Base-by-base conservation (phyloP, 352 stramenopile species). In the Elongisporangium undulatum region DNA sequence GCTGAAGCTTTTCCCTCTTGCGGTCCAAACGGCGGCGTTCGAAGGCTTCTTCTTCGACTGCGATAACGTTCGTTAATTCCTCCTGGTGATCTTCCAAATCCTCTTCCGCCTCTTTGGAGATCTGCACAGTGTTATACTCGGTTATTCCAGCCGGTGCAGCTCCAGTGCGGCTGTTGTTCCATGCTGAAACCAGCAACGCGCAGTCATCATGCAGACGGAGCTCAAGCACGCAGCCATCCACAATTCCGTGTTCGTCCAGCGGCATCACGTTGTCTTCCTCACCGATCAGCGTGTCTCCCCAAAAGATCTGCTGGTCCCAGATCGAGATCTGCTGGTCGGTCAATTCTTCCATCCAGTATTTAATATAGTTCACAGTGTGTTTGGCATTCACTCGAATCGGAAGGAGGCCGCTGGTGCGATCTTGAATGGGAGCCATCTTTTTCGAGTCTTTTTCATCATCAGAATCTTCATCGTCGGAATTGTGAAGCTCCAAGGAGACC, bases 121-220 rank as follows among this genome's bases (percentile, higher is more conserved):
- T 93, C 55, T 91, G 79, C 4, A 93, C 66, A 3, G 83, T 93
- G 51, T 89, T 90, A 64, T 93, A 93, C 69, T 90, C 83, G 3
- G 68, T 41, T 17, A 45, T 17, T 45, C 34, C 34, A 15, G 34
- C 9, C 17, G 34, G 13, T 51, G 62, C 61, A 56, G 49, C 59
- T 2, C 45, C 38, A 15, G 56, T 22, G 3, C 34, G n/a, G 34
- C 23, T 19, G 23, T 52, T 19, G 38, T 78, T 79, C 81, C 81
- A 93, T 2, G 77, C 79, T 21, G 73, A 82, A n/a, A 90, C 67
- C 38, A 90, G 51, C 9, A 92, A 41, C 4, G 81, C 79, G 53
- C 81, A 91, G 56, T 93, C 83, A 51, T 93, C 83, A 50, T 91
- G 83, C 5, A 93, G 68, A 38, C 83, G 79, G 15, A 92, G 59